Evolutionary conservation across 805 yeast genomes (phyloP), one percentile per base, ranked within the genome.

Genomic region (Lachancea fermentati): DNA sequence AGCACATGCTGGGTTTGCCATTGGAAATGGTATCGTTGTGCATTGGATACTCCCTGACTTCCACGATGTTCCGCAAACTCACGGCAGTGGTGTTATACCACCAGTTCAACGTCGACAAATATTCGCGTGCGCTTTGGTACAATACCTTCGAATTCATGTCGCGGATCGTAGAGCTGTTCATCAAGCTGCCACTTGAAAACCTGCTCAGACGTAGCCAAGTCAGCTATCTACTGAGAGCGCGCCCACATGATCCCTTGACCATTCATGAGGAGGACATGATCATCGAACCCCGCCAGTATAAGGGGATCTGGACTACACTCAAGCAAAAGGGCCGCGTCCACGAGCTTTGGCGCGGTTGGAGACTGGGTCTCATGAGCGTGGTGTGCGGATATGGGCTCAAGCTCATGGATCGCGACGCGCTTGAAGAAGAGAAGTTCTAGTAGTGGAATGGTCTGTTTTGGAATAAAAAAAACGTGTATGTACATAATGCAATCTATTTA

Each of bases 141-240:
- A 78, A 80, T 19, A 46, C 80, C 5, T 68, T 76, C 22, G 76
- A 78, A 37, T 68, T 91, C 42, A 43, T 72, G 1, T 69, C 85
- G n/a, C 76, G 83, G 38, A 63, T 82, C 15, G 42, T 77, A 34
- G 95, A 87, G 49, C 69, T 91, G 30, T 76, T 82, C 45, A 70
- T 88, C 41, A 81, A 79, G 56, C 68, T 93, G 46, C 98, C 98
- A 2, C 73, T 88, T 37, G 98, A 91, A 55, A 88, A 95, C 11
- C 60, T 91, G 31, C 72, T 86, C 44, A 71, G 94, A 45, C 78
- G 96, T 48, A 88, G 91, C 12, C 97, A 91, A 58, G 76, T 87
- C 7, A 68, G 77, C 41, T 79, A 76, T 54, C 68, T 87, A 45
- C 50, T 82, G 16, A 57, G 61, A 37, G 48, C 43, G 5, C 48